Evolutionary conservation across 805 yeast species (phyloP), one percentile per base, ranked within the genome.

Genomic region (Blastobotrys parvus): DNA sequence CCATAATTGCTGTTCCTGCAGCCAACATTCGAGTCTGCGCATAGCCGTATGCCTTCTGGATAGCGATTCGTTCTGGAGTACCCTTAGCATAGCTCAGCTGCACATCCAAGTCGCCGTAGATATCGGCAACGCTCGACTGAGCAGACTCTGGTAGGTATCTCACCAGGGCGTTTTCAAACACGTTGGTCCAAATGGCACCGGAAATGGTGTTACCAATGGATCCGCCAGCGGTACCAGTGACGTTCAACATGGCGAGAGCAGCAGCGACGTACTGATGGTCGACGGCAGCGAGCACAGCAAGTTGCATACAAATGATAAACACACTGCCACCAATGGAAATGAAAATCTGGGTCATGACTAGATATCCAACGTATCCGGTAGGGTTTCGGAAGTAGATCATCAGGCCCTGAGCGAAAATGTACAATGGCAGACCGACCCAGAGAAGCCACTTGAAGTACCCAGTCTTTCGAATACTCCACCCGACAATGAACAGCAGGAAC

Each of bases 311-410:
- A 51, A 76, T 75, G 16, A 78, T 74, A 61, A 77, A 73, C 54
- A 76, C 74, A 27, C 82, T 80, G 39, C 80, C 79, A 54, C 80
- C 82, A 43, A 79, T 69, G 52, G 83, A 83, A 54, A 77, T 58
- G 29, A 80, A 55, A 55, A 78, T 71, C 48, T 74, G 67, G n/a
- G 77, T 72, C 35, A 79, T 83, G 57, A 80, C 71, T 38, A 77
- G 63, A 55, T 82, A 83, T 41, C 65, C 59, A 29, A 66, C 59
- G 19, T 72, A 65, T 27, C 60, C 59, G 41, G 62, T 69, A 36
- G 77, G 74, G 38, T 62, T 62, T 56, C 82, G 67, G 59, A 58
- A 78, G 46, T 67, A 68, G 43, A 69, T 63, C 56, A 78, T 63
- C 22, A 79, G 51, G 42, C 82, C 85, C 62, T 73, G 63, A 18